Percentiles rank a stretch among this genome's conserved stretches.
phyloP scores from a whole-genome alignment of 2,329 filamentous ascomycete species.

The Fusarium verrucosum region DNA sequence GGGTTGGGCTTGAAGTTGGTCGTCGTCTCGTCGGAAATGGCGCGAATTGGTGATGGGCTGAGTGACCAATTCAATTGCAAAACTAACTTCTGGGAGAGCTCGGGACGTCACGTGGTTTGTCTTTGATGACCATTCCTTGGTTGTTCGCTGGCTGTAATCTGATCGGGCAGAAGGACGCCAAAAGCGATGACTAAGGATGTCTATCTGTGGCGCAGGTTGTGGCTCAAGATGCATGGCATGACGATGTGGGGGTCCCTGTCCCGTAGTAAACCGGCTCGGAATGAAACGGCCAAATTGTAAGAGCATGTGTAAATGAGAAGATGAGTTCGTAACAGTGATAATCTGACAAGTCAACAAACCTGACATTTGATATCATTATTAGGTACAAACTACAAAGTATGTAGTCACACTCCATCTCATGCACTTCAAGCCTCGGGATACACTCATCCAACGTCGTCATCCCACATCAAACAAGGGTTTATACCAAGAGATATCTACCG shows the following conservation, averaged over 20 bases:
- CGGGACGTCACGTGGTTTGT: conserved; percentile 50
- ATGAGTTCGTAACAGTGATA: neutral
- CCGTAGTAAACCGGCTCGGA: conserved; percentile 41
- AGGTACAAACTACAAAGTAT: neutral
- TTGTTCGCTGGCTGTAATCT: conserved; percentile 33
- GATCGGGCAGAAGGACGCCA: conserved; percentile 29
- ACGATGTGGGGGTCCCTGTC: conserved; percentile 40
- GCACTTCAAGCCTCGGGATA: conserved; percentile 11
- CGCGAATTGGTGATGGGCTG: conserved; percentile 50
- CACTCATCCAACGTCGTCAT: conserved; percentile 25
- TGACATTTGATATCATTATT: neutral
- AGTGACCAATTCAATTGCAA: conserved; percentile 40
- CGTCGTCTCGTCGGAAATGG: conserved; percentile 45
- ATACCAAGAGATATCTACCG: conserved; percentile 23
- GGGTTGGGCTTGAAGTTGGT: conserved; percentile 22
- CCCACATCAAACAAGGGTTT: conserved; percentile 32
- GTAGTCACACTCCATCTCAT: neutral
- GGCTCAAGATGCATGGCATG: conserved; percentile 4
- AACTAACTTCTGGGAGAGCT: conserved; percentile 47
- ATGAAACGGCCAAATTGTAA: conserved; percentile 32
- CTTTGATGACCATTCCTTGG: conserved; percentile 44
- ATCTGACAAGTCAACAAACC: neutral
- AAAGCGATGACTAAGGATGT: neutral
- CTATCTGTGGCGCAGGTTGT: neutral
- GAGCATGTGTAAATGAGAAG: neutral